Conservation (phyloP, 169 alveolate genomes). For the Plasmodium billcollinsi region DNA sequence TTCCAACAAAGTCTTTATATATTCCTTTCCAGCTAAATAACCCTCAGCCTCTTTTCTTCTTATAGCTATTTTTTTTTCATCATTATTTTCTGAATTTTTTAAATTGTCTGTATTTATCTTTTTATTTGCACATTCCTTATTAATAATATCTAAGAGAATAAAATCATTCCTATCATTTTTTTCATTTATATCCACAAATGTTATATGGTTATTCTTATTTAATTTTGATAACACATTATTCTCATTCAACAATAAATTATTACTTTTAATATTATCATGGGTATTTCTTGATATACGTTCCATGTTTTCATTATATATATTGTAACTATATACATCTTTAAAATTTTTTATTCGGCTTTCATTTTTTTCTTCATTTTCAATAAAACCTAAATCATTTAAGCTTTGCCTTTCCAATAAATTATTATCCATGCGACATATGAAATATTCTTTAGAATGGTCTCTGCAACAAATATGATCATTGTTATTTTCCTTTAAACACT, state of each 20-base stretch:
- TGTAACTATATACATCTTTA: conserved; percentile 72
- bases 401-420: conserved; percentile 70
- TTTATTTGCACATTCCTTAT: conserved; percentile 1
- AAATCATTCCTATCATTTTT: background rate
- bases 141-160: conserved; percentile 25
- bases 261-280: conserved; percentile 1
- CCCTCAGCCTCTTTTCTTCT: conserved; percentile 34
- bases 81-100: conserved; percentile 1
- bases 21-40: conserved; percentile 39
- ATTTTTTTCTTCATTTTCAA: conserved; percentile 49
- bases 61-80: conserved; percentile 52
- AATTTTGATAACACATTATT: background rate
- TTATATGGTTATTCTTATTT: conserved; percentile 1
- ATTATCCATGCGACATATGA: conserved; percentile 78
- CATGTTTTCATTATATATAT: conserved; percentile 49
- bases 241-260: background rate
- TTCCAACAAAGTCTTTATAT: conserved; percentile 24
- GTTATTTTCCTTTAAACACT: conserved; percentile 68
- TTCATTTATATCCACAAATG: conserved; percentile 1
- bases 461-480: conserved; percentile 78
- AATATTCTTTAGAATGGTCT: conserved; percentile 76
- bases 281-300: conserved; percentile 22
- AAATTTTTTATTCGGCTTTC: conserved; percentile 57
- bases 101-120: conserved; percentile 9
- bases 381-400: conserved; percentile 62